Evolutionary conservation across 441 rosid genomes (phyloP).

Genomic region (Euphorbia schlechtendalii): DNA sequence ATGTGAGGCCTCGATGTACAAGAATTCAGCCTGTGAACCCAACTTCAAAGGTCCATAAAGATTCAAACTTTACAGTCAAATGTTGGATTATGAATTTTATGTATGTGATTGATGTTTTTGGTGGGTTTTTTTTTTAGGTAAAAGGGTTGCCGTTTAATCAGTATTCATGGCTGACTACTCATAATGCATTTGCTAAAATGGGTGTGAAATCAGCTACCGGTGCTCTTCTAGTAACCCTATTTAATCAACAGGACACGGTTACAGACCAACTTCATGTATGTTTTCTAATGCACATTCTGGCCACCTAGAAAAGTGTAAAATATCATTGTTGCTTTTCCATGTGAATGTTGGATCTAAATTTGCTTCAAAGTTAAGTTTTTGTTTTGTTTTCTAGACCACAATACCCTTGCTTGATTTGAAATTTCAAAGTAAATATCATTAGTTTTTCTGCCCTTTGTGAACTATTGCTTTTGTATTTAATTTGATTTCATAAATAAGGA

Average conservation of each 20-base stretch:
- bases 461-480: neutral
- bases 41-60: constrained; percentile 49
- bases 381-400: no score
- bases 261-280: constrained; percentile 69
- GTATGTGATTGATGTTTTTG: neutral
- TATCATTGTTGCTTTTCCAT: constrained; percentile 11
- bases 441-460: no score
- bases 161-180: constrained; percentile 80
- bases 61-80: neutral
- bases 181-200: constrained; percentile 59
- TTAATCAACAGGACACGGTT: constrained; percentile 81
- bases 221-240: constrained; percentile 36
- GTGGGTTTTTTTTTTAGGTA: constrained; percentile 37
- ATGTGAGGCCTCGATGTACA: constrained; percentile 59
- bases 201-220: constrained; percentile 54
- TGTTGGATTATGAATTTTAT: neutral
- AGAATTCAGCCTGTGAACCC: constrained; percentile 64
- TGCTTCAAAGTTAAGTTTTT: constrained; percentile 6
- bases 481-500: neutral
- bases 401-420: no score
- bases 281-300: constrained; percentile 4
- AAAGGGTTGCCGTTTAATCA: constrained; percentile 77
- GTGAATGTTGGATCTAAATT: neutral
- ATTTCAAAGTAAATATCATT: no score
- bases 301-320: neutral